phyloP scores from a whole-genome alignment of 164 flowering plant genomes.

The Protea cynaroides region DNA sequence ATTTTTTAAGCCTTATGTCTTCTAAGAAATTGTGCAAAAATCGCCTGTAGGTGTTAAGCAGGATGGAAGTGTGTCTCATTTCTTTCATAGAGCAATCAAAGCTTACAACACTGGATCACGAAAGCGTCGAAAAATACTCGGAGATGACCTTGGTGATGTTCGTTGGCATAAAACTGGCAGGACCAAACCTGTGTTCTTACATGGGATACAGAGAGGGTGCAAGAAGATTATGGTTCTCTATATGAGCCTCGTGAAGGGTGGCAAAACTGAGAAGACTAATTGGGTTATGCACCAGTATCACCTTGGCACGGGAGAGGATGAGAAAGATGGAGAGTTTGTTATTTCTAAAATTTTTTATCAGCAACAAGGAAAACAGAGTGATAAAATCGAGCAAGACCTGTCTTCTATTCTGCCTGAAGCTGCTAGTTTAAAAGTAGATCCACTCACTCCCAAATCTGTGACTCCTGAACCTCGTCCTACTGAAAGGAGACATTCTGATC shows the following conservation, averaged over 20 bases:
- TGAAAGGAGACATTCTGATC: constrained; percentile 31
- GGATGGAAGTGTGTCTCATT: constrained; percentile 83
- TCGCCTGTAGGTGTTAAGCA: constrained; percentile 61
- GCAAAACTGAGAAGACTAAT: constrained; percentile 79
- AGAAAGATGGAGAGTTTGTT: constrained; percentile 77
- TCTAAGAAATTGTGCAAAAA: neutral
- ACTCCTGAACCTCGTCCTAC: constrained; percentile 67
- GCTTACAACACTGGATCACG: constrained; percentile 89
- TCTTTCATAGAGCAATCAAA: constrained; percentile 85
- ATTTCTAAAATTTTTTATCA: constrained; percentile 83
- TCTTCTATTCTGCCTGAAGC: constrained; percentile 25
- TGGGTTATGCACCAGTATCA: constrained; percentile 99
- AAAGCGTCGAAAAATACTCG: constrained; percentile 86
- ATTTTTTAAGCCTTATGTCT: neutral
- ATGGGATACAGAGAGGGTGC: constrained; percentile 79
- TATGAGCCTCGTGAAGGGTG: constrained; percentile 46
- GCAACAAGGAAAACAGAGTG: constrained; percentile 54
- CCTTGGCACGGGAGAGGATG: constrained; percentile 84
- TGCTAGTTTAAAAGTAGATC: constrained; percentile 41
- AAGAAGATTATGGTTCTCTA: constrained; percentile 97
- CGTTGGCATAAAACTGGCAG: constrained; percentile 99
- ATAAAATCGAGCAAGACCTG: constrained; percentile 43
- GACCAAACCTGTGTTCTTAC: constrained; percentile 75
- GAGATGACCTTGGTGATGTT: constrained; percentile 63
- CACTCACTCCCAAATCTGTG: constrained; percentile 65